phyloP scores from a whole-genome alignment of 441 rosid genomes.

The Rhodomyrtus psidioides region DNA sequence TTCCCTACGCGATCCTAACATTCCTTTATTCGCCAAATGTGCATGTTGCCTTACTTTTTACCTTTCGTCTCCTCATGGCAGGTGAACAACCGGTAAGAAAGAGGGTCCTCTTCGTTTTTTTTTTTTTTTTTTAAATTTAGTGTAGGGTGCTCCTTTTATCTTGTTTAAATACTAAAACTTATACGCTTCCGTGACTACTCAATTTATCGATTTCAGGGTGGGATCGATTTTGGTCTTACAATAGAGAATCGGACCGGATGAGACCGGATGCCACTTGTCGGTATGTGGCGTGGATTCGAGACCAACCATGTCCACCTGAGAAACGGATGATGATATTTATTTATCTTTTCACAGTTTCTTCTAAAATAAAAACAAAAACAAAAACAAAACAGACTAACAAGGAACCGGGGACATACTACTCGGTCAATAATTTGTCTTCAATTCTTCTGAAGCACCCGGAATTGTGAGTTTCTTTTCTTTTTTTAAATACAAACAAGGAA shows the following conservation, averaged over 20 bases:
- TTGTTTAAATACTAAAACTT: neutral
- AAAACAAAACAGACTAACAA: neutral
- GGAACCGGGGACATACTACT: neutral
- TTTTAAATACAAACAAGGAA: neutral
- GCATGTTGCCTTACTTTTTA: neutral
- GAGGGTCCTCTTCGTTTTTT: no score
- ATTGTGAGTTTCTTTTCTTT: neutral
- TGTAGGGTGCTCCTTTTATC: neutral
- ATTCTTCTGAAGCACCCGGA: neutral
- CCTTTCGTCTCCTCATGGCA: neutral
- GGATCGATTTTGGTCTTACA: no score
- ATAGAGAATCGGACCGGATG: neutral
- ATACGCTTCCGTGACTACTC: no score
- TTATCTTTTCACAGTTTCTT: no score
- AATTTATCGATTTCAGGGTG: neutral
- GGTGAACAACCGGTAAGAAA: neutral
- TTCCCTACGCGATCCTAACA: neutral
- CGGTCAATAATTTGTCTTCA: neutral
- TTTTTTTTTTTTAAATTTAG: no score
- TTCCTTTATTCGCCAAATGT: neutral
- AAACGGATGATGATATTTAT: rapidly evolving
- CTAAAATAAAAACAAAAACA: neutral
- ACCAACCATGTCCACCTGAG: rapidly evolving
- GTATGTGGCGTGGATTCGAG: neutral
- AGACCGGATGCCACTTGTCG: neutral